Evolutionary conservation across 2,329 filamentous ascomycete species (phyloP).

Genomic region (Capronia americana): DNA sequence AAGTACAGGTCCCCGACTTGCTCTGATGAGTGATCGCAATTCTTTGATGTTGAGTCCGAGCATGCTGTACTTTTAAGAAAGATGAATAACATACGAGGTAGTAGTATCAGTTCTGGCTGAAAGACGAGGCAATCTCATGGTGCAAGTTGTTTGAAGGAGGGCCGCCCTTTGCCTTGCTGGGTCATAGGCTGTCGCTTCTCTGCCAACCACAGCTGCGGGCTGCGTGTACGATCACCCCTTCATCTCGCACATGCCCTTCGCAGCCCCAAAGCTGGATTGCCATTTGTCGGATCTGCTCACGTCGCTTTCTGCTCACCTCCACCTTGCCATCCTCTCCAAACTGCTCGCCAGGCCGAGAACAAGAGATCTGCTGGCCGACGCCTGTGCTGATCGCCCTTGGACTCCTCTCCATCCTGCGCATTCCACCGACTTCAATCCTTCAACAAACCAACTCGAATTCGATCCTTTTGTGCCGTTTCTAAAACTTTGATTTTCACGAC

Average conservation of each 20-base stretch:
- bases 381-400: conserved; percentile 16
- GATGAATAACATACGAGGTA: no score
- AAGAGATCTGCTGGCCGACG: conserved; percentile 26
- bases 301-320: conserved; percentile 11
- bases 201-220: conserved; percentile 23
- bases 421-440: conserved; percentile 11
- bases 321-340: conserved; percentile 9
- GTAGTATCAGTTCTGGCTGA: no score
- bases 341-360: conserved; percentile 26
- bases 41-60: neutral
- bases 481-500: conserved; percentile 8
- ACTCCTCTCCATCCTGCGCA: conserved; percentile 17
- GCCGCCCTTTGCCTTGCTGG: neutral
- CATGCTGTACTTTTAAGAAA: neutral
- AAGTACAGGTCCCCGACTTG: neutral
- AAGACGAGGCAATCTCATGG: neutral
- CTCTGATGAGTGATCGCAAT: neutral
- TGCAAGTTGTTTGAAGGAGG: neutral
- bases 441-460: conserved; percentile 29
- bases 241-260: conserved; percentile 27
- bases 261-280: conserved; percentile 1
- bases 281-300: conserved; percentile 9
- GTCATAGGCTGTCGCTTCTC: conserved; percentile 10
- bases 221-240: conserved; percentile 26
- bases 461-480: conserved; percentile 20